These are phyloP conservation scores for Boletus fagicola DNA, from an alignment of 768 basidiomycete genomes.

Conservation along the genomic window DNA sequence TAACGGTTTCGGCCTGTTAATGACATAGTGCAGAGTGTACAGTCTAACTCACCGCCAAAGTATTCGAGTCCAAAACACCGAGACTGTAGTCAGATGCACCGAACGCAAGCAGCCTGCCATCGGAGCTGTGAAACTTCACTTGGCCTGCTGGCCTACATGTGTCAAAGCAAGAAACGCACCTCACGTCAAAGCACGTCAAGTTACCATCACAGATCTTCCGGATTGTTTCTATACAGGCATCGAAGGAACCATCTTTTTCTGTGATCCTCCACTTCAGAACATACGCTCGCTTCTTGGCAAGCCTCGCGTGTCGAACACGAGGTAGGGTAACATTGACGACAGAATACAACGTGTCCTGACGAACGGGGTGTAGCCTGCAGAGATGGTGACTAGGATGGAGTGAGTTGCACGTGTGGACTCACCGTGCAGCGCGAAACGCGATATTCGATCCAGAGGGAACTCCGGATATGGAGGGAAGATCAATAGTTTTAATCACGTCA, in stretches of 20 bases:
- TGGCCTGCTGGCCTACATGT: constrained; percentile 3
- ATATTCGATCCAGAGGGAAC: constrained; percentile 40
- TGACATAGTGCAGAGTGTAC: not conserved
- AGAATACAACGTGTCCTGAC: constrained; percentile 58
- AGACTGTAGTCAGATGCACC: constrained; percentile 87
- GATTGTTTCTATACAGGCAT: constrained; percentile 46
- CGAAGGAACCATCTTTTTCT: constrained; percentile 65
- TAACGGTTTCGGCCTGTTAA: constrained; percentile 32
- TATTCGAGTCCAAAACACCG: constrained; percentile 77
- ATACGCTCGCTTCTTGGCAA: constrained; percentile 57
- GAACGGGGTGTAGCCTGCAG: constrained; percentile 55
- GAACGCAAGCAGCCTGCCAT: constrained; percentile 81
- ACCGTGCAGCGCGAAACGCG: constrained; percentile 68
- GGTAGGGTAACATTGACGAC: constrained; percentile 66
- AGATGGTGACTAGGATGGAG: constrained; percentile 9
- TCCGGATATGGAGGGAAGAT: constrained; percentile 51
- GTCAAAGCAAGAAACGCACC: constrained; percentile 44
- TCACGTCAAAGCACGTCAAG: constrained; percentile 85
- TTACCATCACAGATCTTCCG: constrained; percentile 77
- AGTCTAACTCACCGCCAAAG: constrained; percentile 59
- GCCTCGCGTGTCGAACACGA: constrained; percentile 54
- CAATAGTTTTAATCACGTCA: constrained; percentile 48
- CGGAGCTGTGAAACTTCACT: constrained; percentile 47
- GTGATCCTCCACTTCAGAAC: constrained; percentile 71
- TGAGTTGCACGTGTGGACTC: constrained; percentile 7